Evolutionary conservation across 495 filamentous ascomycete species (phyloP).

Genomic region (Aspergillus panamensis): DNA sequence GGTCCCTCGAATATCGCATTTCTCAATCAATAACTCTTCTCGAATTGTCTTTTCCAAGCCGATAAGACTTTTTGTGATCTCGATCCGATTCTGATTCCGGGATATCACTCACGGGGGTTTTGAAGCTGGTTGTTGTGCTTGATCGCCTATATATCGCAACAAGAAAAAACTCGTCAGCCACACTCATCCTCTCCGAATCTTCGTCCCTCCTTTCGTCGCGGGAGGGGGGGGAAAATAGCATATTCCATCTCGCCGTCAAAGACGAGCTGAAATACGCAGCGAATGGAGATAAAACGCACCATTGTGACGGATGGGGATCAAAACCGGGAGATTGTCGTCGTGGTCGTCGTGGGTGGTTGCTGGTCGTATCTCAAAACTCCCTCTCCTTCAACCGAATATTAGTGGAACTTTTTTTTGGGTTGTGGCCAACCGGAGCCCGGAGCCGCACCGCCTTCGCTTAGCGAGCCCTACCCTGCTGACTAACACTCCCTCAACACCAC

Average conservation of each 20-base stretch:
- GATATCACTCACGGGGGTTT: constrained; percentile 78
- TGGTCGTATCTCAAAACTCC: constrained; percentile 48
- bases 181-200: background rate
- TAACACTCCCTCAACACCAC: background rate
- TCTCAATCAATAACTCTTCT: constrained; percentile 13
- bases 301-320: constrained; percentile 65
- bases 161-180: constrained; percentile 32
- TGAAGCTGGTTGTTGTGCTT: constrained; percentile 99
- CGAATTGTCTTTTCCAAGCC: background rate
- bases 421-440: constrained; percentile 40
- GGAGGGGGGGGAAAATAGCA: background rate
- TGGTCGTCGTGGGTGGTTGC: constrained; percentile 45
- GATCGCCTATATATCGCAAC: constrained; percentile 69
- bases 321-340: constrained; percentile 48
- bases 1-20: constrained; percentile 18
- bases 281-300: constrained; percentile 43
- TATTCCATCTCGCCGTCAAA: constrained; percentile 3
- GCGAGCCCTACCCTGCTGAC: constrained; percentile 45
- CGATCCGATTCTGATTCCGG: constrained; percentile 8
- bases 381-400: constrained; percentile 27
- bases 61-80: background rate
- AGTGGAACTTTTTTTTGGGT: constrained; percentile 45
- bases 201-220: too few species aligned
- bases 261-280: constrained; percentile 8
- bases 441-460: constrained; percentile 46